phyloP scores from a whole-genome alignment of 2,329 filamentous ascomycete species.

The Exophiala spinifera region DNA sequence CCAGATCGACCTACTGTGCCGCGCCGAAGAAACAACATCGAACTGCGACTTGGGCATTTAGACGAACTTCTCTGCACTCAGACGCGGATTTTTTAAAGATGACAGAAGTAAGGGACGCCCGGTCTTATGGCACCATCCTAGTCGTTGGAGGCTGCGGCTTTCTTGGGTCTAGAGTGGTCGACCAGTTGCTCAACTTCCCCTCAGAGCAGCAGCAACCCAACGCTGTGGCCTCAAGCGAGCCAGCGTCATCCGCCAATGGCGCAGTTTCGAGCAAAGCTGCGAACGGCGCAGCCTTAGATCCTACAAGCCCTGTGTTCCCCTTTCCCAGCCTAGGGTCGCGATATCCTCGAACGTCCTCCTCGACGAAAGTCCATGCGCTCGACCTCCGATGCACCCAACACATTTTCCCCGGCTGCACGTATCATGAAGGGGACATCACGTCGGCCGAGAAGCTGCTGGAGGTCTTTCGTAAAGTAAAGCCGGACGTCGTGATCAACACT shows the following conservation, averaged over 20 bases:
- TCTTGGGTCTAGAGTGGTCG: conserved; percentile 77
- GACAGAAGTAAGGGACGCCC: conserved; percentile 24
- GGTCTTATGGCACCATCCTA: conserved; percentile 65
- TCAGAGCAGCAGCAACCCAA: conserved; percentile 39
- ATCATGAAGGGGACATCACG: conserved; percentile 77
- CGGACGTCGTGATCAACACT: conserved; percentile 87
- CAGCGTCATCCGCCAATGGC: conserved; percentile 34
- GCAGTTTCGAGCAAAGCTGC: conserved; percentile 25
- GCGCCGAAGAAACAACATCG: too few relatives aligned
- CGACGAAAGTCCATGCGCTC: conserved; percentile 62
- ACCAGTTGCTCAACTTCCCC: conserved; percentile 64
- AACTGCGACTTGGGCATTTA: too few relatives aligned
- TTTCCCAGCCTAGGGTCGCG: conserved; percentile 39
- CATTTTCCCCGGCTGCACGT: conserved; percentile 59
- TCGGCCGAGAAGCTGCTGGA: conserved; percentile 58
- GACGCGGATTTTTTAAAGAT: not conserved
- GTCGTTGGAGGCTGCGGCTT: conserved; percentile 83
- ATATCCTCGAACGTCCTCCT: conserved; percentile 39
- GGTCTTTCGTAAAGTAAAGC: conserved; percentile 64
- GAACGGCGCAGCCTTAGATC: conserved; percentile 35
- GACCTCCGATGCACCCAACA: conserved; percentile 71
- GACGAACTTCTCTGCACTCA: too few relatives aligned
- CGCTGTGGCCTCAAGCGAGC: conserved; percentile 21
- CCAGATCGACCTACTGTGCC: not conserved
- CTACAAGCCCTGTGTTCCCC: conserved; percentile 31